Base-by-base conservation (phyloP, 768 basidiomycete genomes). In the Tulasnella sp. region DNA sequence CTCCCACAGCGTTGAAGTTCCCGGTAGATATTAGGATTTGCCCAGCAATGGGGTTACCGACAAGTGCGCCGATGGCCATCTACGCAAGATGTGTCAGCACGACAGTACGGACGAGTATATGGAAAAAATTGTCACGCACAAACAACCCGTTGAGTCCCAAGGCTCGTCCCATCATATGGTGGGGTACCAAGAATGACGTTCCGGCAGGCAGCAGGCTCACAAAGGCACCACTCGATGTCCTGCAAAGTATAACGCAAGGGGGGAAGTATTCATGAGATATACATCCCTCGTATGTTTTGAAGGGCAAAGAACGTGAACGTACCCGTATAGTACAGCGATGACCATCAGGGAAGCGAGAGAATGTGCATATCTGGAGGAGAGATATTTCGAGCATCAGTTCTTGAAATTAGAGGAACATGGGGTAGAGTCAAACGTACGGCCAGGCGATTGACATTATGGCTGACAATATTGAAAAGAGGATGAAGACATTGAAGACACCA, bases 401-500 rank as follows among this genome's bases (percentile, higher is more conserved):
- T n/a, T n/a, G n/a, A n/a, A n/a, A 44, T 17, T 10, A 32, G n/a
- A 38, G 7, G 47, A 48, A 29, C 7, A 48, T 48, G 7, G 27
- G n/a, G n/a, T 7, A 48, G 47, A 38, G n/a, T n/a, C n/a, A n/a
- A 5, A 34, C 77, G 67, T 80, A 84, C 1, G 88, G 88, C 89
- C 88, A 91, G 3, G 73, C 73, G 64, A 81, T 82, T 0, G 86
- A 85, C 49, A 83, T 66, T 29, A 81, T 68, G 0, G 78, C 84
- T 0, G 82, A 79, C 0, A 78, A 38, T 17, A 76, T 60, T 0
- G 80, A 82, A 27, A 82, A 80, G 0, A 85, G 83, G 7, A 77
- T 77, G 76, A 88, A 82, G 30, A 85, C 73, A 61, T 84, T 88
- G 63, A 88, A 73, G 0, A 80, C 69, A 11, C 88, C 88, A 23